Conservation (phyloP, 2,329 filamentous ascomycete genomes). For the Alternaria infectoria region DNA sequence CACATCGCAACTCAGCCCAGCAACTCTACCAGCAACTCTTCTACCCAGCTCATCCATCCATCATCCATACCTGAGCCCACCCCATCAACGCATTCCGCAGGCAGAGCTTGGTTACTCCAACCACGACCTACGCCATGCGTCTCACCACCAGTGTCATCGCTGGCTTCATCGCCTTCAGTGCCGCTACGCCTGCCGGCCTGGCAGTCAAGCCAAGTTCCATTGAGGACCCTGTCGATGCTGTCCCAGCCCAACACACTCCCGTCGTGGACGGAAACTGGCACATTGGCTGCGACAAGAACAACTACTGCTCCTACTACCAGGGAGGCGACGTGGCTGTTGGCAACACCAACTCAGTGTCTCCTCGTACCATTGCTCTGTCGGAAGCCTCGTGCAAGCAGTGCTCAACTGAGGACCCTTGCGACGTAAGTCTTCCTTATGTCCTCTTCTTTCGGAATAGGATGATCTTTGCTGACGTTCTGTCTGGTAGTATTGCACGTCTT, state of each 20-base stretch:
- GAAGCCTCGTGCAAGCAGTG: neutral
- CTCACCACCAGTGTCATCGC: slow-evolving; percentile 10
- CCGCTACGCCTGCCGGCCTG: slow-evolving; percentile 8
- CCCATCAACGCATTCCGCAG: neutral
- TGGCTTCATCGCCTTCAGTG: slow-evolving; percentile 13
- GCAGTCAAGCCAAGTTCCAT: neutral
- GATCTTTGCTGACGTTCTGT: neutral
- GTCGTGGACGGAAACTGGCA: slow-evolving; percentile 5
- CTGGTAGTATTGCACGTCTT: neutral
- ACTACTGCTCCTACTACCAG: slow-evolving; percentile 13
- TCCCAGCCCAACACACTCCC: neutral
- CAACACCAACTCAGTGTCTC: neutral
- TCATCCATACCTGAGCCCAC: slow-evolving; percentile 11
- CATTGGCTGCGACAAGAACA: slow-evolving; percentile 11
- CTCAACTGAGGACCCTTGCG: neutral
- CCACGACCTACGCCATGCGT: slow-evolving; percentile 9
- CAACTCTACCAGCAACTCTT: slow-evolving; percentile 14
- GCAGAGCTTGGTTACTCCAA: neutral
- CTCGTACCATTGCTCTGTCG: neutral
- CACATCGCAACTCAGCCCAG: slow-evolving; percentile 9
- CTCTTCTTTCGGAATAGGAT: neutral
- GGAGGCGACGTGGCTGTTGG: neutral
- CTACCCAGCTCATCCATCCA: slow-evolving; percentile 13
- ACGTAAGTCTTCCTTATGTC: neutral
- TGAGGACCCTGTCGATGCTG: neutral